These are phyloP conservation scores for Massariosphaeria phaeospora DNA, from an alignment of 495 filamentous ascomycete genomes.

Conservation along the genomic window DNA sequence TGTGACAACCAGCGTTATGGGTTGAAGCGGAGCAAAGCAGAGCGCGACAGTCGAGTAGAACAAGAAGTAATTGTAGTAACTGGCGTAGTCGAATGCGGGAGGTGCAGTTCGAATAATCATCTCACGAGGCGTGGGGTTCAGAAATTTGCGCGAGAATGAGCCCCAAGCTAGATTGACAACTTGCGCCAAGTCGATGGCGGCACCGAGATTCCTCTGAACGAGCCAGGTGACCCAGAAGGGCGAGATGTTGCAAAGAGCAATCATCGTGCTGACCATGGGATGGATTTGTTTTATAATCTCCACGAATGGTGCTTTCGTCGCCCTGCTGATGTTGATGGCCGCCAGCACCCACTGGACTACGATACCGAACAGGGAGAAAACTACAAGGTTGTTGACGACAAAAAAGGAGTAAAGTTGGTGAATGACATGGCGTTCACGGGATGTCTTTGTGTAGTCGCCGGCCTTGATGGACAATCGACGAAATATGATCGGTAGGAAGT, in stretches of 20 bases:
- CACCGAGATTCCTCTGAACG: slow-evolving; percentile 85
- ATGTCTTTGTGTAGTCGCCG: slow-evolving; percentile 86
- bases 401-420: slow-evolving; percentile 93
- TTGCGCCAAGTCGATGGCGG: slow-evolving; percentile 84
- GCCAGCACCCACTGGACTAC: slow-evolving; percentile 65
- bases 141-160: slow-evolving; percentile 76
- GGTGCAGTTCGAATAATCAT: slow-evolving; percentile 92
- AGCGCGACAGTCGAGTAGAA: slow-evolving; percentile 89
- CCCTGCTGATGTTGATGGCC: slow-evolving; percentile 52
- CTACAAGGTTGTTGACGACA: slow-evolving; percentile 91
- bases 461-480: slow-evolving; percentile 70
- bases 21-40: slow-evolving; percentile 81
- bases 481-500: slow-evolving; percentile 86
- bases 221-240: slow-evolving; percentile 93
- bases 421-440: slow-evolving; percentile 87
- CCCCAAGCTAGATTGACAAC: slow-evolving; percentile 73
- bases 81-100: slow-evolving; percentile 87
- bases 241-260: slow-evolving; percentile 69
- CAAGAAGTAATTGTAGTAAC: slow-evolving; percentile 94
- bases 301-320: slow-evolving; percentile 53
- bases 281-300: slow-evolving; percentile 59
- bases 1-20: slow-evolving; percentile 81
- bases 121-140: slow-evolving; percentile 83
- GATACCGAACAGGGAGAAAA: slow-evolving; percentile 85
- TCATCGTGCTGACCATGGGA: slow-evolving; percentile 58